Base-by-base conservation (phyloP, 23 red algal species). In the Gracilariopsis chorda region DNA sequence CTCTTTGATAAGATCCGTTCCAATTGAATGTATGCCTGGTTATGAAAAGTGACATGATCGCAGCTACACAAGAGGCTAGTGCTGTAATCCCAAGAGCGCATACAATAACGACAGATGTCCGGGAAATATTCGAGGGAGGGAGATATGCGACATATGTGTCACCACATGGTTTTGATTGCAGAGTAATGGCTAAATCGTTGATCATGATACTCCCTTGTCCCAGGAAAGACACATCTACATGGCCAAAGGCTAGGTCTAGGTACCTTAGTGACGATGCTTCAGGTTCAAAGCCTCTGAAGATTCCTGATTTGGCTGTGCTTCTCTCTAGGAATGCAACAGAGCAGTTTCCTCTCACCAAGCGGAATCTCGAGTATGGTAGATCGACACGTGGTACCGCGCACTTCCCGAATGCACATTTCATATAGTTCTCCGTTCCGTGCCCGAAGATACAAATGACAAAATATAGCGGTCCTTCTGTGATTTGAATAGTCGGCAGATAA, bases 1-100 rank as follows among this genome's bases (percentile, higher is more conserved):
- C 11, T 70, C 27, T 70, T 42, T 70, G n/a, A 70, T 70, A 70
- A 70, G 63, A 70, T 16, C 63, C 35, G 23, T 70, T 70, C 63
- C 63, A 70, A 70, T 70, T n/a, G 63, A 70, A 42, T 5, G 63
- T 70, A 10, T 39, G 16, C 13, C 33, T 16, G 19, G 63, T 70
- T 2, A 70, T 11, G n/a, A 24, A 1, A 70, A 42, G 34, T 19
- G 63, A 70, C 2, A 14, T 21, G 5, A 5, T 8, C 1, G 35
- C 63, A 21, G 35, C 63, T 1, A 70, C 63, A 24, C 16, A 10
- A 42, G 36, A 2, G 35, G 24, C 35, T 13, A 42, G 5, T 5
- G 63, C 33, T 21, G 44, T 17, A 29, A 34, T n/a, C 6, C 63
- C 63, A 4, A 70, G 63, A 42, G 63, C 27, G 27, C 63, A 42